Percentiles rank a stretch among this genome's conserved stretches.
Conservation (phyloP, 768 basidiomycete genomes). For the Boletus eberwhitei region DNA sequence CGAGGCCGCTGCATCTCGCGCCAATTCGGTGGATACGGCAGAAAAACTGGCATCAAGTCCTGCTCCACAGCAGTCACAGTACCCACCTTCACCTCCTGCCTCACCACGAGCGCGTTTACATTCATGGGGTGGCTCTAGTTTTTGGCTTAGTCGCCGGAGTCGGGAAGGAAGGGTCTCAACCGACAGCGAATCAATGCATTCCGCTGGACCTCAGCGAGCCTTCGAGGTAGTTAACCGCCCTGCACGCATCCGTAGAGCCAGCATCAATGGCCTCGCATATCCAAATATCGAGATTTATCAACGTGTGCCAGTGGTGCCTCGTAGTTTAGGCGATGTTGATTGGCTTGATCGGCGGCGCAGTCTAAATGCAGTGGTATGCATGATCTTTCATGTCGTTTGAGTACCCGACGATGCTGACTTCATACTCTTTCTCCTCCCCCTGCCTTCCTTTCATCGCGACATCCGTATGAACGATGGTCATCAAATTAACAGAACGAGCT, state of each 20-base stretch:
- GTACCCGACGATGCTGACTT: conserved; percentile 21
- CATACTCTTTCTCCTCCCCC: conserved; percentile 4
- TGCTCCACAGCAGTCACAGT: conserved; percentile 30
- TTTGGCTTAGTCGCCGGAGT: conserved; percentile 35
- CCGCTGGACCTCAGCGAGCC: conserved; percentile 35
- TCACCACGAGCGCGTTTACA: conserved; percentile 33
- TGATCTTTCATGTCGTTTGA: conserved; percentile 14
- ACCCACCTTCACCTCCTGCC: conserved; percentile 30
- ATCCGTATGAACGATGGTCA: conserved; percentile 3
- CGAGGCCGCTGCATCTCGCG: conserved; percentile 27
- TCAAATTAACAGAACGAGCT: conserved; percentile 58
- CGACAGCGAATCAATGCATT: conserved; percentile 37
- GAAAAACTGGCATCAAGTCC: conserved; percentile 38
- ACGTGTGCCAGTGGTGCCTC: conserved; percentile 41
- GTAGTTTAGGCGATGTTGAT: conserved; percentile 68
- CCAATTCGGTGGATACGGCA: conserved; percentile 38
- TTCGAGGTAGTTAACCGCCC: conserved; percentile 52
- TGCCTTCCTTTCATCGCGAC: conserved; percentile 1
- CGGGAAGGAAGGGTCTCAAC: conserved; percentile 37
- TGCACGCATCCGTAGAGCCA: conserved; percentile 51
- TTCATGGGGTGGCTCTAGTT: conserved; percentile 38
- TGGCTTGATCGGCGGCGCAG: conserved; percentile 77
- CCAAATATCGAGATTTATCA: conserved; percentile 46
- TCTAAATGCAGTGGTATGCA: conserved; percentile 63
- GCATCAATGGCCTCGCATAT: conserved; percentile 40